Conservation (phyloP, 2,329 filamentous ascomycete genomes). For the Rhynchosporium agropyri region DNA sequence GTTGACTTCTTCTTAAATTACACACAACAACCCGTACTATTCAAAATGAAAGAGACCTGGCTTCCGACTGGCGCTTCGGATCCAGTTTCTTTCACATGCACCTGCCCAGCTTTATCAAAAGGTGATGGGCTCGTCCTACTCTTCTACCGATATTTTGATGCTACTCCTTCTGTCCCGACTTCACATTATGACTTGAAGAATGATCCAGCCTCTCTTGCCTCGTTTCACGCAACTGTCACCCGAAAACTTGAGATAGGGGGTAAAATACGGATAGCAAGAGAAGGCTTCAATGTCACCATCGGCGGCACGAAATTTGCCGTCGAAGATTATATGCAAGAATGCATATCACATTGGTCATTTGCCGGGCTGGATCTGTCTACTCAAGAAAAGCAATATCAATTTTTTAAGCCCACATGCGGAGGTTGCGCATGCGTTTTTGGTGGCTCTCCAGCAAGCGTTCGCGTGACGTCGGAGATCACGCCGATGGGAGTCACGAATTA, state of each 20-base stretch:
- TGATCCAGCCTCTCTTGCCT: constrained; percentile 26
- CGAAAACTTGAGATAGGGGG: constrained; percentile 33
- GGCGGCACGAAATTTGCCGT: constrained; percentile 35
- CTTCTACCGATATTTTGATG: constrained; percentile 42
- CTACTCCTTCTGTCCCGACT: constrained; percentile 33
- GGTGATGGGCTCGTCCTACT: constrained; percentile 38
- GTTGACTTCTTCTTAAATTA: background rate
- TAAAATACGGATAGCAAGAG: constrained; percentile 40
- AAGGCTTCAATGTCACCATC: constrained; percentile 43
- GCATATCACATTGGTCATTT: constrained; percentile 40
- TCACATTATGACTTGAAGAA: constrained; percentile 12
- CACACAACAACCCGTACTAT: background rate
- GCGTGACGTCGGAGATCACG: constrained; percentile 40
- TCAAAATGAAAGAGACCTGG: constrained; percentile 22
- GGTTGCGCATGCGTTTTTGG: constrained; percentile 42
- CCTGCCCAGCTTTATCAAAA: constrained; percentile 31
- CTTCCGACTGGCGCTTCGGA: constrained; percentile 37
- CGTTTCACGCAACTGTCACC: constrained; percentile 35
- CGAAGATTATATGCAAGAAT: constrained; percentile 36
- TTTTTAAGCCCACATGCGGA: constrained; percentile 39
- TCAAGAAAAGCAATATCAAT: constrained; percentile 26
- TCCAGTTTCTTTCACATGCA: constrained; percentile 41
- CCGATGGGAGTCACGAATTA: constrained; percentile 42
- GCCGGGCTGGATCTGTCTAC: constrained; percentile 30
- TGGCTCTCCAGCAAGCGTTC: constrained; percentile 30